Percentiles rank a stretch among this genome's conserved stretches.
Evolutionary conservation across 192 early-diverging fungal genomes (phyloP).

Genomic region (Podila clonocystis): DNA sequence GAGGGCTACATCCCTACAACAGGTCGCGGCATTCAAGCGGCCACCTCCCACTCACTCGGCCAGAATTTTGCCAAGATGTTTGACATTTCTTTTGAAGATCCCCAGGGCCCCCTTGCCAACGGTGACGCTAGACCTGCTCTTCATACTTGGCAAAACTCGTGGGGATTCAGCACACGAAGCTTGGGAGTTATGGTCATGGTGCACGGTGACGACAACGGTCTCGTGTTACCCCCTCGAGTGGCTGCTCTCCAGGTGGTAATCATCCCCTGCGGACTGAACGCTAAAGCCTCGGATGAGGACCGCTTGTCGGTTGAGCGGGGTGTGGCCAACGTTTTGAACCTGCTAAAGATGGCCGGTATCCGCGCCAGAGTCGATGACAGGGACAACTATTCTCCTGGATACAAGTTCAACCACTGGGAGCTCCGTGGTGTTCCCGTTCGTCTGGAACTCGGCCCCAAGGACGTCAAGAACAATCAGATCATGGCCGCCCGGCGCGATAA

Average conservation of each 20-base stretch:
- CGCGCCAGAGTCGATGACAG: conserved; percentile 82
- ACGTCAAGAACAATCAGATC: conserved; percentile 83
- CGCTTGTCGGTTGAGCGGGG: conserved; percentile 70
- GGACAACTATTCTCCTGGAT: conserved; percentile 89
- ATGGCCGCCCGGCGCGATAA: conserved; percentile 87
- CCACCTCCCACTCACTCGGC: conserved; percentile 98
- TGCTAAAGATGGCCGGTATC: conserved; percentile 76
- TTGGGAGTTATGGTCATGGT: conserved; percentile 99
- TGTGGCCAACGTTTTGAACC: conserved; percentile 71
- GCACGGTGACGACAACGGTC: conserved; percentile 98
- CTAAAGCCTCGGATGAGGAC: conserved; percentile 87
- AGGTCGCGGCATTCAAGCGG: conserved; percentile 98
- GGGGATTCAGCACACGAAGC: conserved; percentile 97
- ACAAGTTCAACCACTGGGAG: conserved; percentile 99
- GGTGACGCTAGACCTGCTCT: conserved; percentile 72
- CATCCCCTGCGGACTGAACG: conserved; percentile 93
- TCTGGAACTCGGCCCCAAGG: conserved; percentile 96
- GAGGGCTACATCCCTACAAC: conserved; percentile 98
- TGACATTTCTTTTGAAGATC: conserved; percentile 91
- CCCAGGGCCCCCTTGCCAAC: conserved; percentile 61
- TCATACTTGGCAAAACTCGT: conserved; percentile 98
- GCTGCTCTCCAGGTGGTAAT: conserved; percentile 92
- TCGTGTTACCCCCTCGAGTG: conserved; percentile 95
- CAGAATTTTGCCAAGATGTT: conserved; percentile 99
- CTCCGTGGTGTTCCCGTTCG: conserved; percentile 96